Evolutionary conservation across 2,329 filamentous ascomycete species (phyloP).

Genomic region (Fusarium duplospermum): DNA sequence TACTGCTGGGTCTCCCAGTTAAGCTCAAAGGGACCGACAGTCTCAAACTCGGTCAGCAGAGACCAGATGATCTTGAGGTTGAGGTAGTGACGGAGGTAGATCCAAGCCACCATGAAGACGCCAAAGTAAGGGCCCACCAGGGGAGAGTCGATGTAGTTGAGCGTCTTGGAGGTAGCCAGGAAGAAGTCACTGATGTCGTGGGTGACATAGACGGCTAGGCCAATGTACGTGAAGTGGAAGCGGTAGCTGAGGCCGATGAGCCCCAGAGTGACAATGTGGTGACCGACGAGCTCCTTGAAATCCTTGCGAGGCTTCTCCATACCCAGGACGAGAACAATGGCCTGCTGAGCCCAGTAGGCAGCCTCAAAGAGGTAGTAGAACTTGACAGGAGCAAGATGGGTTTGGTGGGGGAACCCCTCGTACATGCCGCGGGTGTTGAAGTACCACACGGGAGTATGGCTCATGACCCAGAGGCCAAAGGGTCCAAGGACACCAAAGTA

Average conservation of each 20-base stretch:
- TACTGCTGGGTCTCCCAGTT: constrained; percentile 83
- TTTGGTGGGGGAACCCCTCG: constrained; percentile 84
- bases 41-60: constrained; percentile 79
- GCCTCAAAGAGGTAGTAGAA: constrained; percentile 96
- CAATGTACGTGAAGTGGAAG: constrained; percentile 97
- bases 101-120: constrained; percentile 84
- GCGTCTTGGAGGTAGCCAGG: constrained; percentile 89
- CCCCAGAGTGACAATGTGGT: constrained; percentile 89
- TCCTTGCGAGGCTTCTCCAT: constrained; percentile 95
- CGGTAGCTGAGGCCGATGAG: constrained; percentile 90
- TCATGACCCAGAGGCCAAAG: constrained; percentile 91
- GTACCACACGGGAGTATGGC: constrained; percentile 91
- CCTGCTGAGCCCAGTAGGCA: constrained; percentile 95
- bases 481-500: constrained; percentile 89
- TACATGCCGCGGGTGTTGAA: constrained; percentile 95
- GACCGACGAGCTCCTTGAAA: constrained; percentile 90
- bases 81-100: constrained; percentile 89
- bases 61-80: constrained; percentile 83
- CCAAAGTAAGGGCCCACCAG: constrained; percentile 88
- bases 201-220: constrained; percentile 91
- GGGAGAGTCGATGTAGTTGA: constrained; percentile 88
- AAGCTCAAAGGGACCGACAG: constrained; percentile 78
- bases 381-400: constrained; percentile 86
- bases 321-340: constrained; percentile 85
- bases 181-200: constrained; percentile 97